Base-by-base conservation (phyloP, 2,329 filamentous ascomycete genomes). In the Aspergillus versicolor region DNA sequence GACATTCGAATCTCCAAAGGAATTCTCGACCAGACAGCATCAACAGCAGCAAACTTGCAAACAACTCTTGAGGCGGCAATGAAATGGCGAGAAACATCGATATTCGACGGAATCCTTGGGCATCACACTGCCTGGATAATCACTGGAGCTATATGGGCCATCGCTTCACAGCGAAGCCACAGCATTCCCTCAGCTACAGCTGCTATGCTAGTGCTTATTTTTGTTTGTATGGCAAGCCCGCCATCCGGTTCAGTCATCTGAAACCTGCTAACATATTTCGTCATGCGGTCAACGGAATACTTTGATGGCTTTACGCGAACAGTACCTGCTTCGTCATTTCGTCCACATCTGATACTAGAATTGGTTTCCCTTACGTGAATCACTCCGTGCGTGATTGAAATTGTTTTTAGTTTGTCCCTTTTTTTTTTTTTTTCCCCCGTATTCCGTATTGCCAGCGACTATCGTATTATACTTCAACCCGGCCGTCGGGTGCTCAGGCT, bases 41-140 rank as follows among this genome's bases (percentile, higher is more conserved):
- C 63, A 7, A 60, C 65, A 5, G 67, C 70, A 40, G 67, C 67
- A 5, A 70, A 73, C 51, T 46, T 75, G 1, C 68, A 73, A 38
- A 53, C 65, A 13, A 61, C 66, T 30, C 62, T 75, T n/a, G 68
- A 75, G 4, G 69, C 70, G 27, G 62, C 69, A 21, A 54, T 66
- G 2, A 68, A 61, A 56, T 67, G 67, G 53, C 63, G 63, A 49
- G 57, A 60, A 7, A 17, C 34, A 6, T 21, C 22, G 13, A 24
- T 13, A 62, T 4, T 63, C 64, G 13, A 27, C 69, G 67, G 68
- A 63, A 59, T 42, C 9, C 46, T 47, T 48, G 22, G 52, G 15
- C 27, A 11, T 32, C 34, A 37, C 34, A 15, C 34, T 13, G 15
- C 5, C 34, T 37, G 34, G 34, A n/a, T 37, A 37, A n/a, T 37